Percentiles rank a stretch among this genome's conserved stretches.
Evolutionary conservation across 768 basidiomycete species (phyloP).

Genomic region (Saitozyma sp.): DNA sequence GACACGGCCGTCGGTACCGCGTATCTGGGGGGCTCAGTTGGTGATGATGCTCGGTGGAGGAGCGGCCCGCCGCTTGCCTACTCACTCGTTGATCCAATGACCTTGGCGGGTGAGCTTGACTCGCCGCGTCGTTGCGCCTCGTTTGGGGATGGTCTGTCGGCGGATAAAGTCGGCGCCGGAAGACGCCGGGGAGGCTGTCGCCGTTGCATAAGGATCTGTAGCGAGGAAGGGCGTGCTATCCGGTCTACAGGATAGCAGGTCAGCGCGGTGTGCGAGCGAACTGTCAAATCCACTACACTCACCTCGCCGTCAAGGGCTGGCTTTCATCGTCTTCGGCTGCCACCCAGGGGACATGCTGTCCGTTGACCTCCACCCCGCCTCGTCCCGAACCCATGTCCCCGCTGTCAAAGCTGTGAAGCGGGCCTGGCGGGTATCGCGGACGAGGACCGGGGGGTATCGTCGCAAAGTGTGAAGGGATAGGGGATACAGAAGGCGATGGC

Average conservation of each 20-base stretch:
- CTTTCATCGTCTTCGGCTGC: constrained; percentile 41
- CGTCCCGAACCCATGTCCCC: neutral
- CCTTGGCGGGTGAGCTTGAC: constrained; percentile 84
- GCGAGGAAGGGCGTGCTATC: constrained; percentile 3
- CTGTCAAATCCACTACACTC: constrained; percentile 1
- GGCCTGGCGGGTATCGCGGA: constrained; percentile 6
- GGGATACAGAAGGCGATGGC: too few species aligned
- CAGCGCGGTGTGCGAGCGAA: neutral
- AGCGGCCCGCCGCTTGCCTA: neutral
- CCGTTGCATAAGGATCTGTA: neutral
- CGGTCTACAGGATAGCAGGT: neutral
- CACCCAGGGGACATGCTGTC: constrained; percentile 35
- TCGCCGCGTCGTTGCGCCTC: constrained; percentile 81
- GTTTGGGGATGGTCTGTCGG: constrained; percentile 80
- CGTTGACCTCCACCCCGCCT: constrained; percentile 33
- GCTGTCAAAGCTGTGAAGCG: neutral
- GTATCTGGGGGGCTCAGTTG: constrained; percentile 54
- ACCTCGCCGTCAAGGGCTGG: constrained; percentile 36
- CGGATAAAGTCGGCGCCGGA: constrained; percentile 54
- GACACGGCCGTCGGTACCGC: constrained; percentile 79
- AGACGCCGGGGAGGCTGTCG: constrained; percentile 26
- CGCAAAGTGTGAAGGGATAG: too few species aligned
- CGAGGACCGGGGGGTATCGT: constrained; percentile 1
- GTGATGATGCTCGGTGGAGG: neutral
- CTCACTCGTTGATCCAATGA: constrained; percentile 77